phyloP scores from a whole-genome alignment of 2,329 filamentous ascomycete genomes.

The Exophiala xenobiotica region DNA sequence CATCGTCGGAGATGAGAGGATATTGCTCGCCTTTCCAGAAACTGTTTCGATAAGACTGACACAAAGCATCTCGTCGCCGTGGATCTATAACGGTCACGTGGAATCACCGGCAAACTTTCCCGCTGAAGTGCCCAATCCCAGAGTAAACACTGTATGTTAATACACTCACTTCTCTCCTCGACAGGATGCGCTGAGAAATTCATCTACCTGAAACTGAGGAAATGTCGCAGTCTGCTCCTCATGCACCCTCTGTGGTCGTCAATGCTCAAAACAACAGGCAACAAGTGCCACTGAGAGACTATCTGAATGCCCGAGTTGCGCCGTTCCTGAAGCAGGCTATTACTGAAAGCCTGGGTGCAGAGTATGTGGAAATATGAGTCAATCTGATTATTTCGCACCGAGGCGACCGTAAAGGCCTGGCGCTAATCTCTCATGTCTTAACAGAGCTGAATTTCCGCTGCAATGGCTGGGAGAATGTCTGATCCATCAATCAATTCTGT shows the following conservation, averaged over 20 bases:
- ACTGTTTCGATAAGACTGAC: too few relatives aligned
- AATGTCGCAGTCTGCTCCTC: constrained; percentile 24
- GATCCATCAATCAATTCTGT: constrained; percentile 30
- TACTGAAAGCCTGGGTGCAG: constrained; percentile 27
- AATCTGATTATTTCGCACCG: too few relatives aligned
- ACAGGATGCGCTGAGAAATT: too few relatives aligned
- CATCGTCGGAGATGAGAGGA: too few relatives aligned
- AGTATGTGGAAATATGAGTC: too few relatives aligned
- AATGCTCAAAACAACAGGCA: constrained; percentile 22
- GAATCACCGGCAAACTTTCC: constrained; percentile 5
- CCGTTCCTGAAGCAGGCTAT: constrained; percentile 31
- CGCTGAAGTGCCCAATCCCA: too few relatives aligned
- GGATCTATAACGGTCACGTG: background rate
- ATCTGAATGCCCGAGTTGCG: constrained; percentile 28
- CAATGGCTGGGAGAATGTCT: constrained; percentile 33
- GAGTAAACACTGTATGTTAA: too few relatives aligned
- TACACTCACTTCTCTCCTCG: too few relatives aligned
- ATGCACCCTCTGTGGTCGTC: constrained; percentile 19
- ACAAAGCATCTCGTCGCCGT: background rate
- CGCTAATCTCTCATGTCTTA: background rate
- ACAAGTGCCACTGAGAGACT: constrained; percentile 30
- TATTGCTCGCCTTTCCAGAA: too few relatives aligned
- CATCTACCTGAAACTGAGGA: background rate
- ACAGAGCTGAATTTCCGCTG: constrained; percentile 30
- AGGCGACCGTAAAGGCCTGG: background rate